phyloP scores from a whole-genome alignment of 2,329 filamentous ascomycete species.

The Pestalotiopsis sp. region DNA sequence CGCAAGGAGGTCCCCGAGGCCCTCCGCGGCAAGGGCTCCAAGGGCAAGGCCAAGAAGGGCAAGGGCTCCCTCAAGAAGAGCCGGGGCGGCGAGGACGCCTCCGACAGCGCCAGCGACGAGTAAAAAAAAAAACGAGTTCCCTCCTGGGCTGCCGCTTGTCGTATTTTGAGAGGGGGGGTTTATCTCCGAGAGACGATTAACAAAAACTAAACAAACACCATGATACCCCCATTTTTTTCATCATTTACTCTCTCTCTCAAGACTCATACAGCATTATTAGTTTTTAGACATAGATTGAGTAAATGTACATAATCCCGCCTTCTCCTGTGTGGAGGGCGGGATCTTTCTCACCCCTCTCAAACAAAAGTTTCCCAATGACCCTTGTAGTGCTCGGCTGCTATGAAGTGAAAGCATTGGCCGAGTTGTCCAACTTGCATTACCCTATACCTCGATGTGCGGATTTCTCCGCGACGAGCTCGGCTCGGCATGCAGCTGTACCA shows the following conservation, averaged over 20 bases:
- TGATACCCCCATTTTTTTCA: slow-evolving; percentile 3
- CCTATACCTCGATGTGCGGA: background rate
- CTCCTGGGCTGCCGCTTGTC: background rate
- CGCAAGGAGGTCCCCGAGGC: slow-evolving; percentile 44
- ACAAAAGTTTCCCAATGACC: background rate
- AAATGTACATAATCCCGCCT: slow-evolving; percentile 7
- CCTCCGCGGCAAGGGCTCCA: slow-evolving; percentile 42
- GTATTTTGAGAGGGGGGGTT: background rate
- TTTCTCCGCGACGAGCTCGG: background rate
- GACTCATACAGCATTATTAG: background rate
- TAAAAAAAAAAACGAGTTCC: background rate
- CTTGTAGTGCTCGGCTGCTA: background rate
- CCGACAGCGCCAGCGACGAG: slow-evolving; percentile 34
- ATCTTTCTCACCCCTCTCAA: slow-evolving; percentile 9
- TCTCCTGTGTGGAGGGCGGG: background rate
- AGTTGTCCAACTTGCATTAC: background rate
- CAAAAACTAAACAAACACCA: background rate
- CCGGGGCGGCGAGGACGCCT: slow-evolving; percentile 30
- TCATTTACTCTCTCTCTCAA: slow-evolving; percentile 2
- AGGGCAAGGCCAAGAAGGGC: slow-evolving; percentile 42
- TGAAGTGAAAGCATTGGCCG: background rate
- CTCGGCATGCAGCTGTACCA: background rate
- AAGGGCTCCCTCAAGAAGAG: slow-evolving; percentile 35
- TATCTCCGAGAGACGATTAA: background rate
- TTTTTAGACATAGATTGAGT: slow-evolving; percentile 10